Conservation (phyloP, 1,139 yeast genomes). For the Kodamaea plutei region DNA sequence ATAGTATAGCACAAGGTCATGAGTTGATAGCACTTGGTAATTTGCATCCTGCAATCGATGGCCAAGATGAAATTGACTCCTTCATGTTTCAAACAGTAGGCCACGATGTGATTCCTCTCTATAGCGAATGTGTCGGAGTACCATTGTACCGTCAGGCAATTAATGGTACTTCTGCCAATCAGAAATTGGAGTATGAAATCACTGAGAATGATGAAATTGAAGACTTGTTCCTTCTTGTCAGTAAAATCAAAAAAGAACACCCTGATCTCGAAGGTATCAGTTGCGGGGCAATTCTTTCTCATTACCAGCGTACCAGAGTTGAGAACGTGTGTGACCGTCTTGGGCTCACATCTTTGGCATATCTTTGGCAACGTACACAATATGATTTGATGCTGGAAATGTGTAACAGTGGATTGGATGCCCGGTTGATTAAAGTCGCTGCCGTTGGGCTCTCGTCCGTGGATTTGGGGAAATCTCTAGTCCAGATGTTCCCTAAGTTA, state of each 20-base stretch:
- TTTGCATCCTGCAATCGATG: constrained; percentile 55
- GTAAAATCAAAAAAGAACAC: constrained; percentile 42
- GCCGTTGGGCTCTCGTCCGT: constrained; percentile 70
- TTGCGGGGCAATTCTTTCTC: constrained; percentile 92
- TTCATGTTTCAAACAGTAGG: constrained; percentile 99
- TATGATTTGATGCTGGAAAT: constrained; percentile 75
- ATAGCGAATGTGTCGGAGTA: constrained; percentile 66
- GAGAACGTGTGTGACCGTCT: constrained; percentile 82
- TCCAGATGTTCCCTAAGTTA: constrained; percentile 58
- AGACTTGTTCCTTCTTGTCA: constrained; percentile 57
- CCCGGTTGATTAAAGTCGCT: constrained; percentile 86
- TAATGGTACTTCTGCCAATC: constrained; percentile 58
- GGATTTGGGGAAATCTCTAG: constrained; percentile 68
- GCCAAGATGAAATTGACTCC: constrained; percentile 72
- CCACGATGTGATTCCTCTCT: constrained; percentile 66
- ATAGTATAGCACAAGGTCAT: constrained; percentile 80
- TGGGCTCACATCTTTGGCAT: constrained; percentile 66
- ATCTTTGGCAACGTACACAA: constrained; percentile 88
- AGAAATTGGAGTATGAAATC: constrained; percentile 59
- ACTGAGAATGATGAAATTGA: constrained; percentile 82
- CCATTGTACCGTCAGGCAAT: constrained; percentile 78
- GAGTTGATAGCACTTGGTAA: constrained; percentile 82
- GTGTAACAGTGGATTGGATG: constrained; percentile 71
- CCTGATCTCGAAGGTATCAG: constrained; percentile 85
- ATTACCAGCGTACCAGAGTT: constrained; percentile 88